These are phyloP conservation scores for Tylopilus subfusipes DNA, from an alignment of 768 basidiomycete species.

Conservation along the genomic window DNA sequence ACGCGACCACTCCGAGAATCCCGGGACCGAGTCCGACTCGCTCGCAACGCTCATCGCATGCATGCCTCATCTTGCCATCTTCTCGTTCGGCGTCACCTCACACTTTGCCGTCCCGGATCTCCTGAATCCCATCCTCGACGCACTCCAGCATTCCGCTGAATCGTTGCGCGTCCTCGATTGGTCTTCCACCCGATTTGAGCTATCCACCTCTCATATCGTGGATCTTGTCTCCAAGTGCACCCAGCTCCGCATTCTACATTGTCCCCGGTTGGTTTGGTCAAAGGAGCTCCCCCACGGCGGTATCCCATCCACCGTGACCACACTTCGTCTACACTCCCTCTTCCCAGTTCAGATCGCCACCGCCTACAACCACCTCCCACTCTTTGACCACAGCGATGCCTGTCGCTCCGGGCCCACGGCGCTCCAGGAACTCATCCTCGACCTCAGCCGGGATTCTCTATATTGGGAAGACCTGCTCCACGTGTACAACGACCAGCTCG, in stretches of 20 bases:
- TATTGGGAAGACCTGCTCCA: slow-evolving; percentile 15
- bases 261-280: slow-evolving; percentile 8
- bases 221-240: slow-evolving; percentile 11
- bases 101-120: neutral
- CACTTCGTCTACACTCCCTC: slow-evolving; percentile 7
- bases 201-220: neutral
- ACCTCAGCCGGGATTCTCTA: neutral
- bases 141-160: slow-evolving; percentile 11
- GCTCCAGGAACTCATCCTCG: slow-evolving; percentile 20
- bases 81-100: slow-evolving; percentile 13
- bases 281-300: neutral
- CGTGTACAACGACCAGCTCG: slow-evolving; percentile 13
- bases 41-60: slow-evolving; percentile 11
- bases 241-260: slow-evolving; percentile 17
- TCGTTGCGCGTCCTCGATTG: slow-evolving; percentile 24
- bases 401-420: neutral
- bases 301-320: slow-evolving; percentile 14
- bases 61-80: slow-evolving; percentile 20
- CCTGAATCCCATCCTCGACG: slow-evolving; percentile 9
- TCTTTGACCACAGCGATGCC: neutral
- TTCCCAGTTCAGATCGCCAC: neutral
- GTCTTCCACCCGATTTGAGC: neutral
- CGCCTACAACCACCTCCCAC: neutral
- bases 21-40: neutral
- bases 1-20: slow-evolving; percentile 9